Evolutionary conservation across 1,284 basidiomycete genomes (phyloP).

Genomic region (Rhodotorula sp.): DNA sequence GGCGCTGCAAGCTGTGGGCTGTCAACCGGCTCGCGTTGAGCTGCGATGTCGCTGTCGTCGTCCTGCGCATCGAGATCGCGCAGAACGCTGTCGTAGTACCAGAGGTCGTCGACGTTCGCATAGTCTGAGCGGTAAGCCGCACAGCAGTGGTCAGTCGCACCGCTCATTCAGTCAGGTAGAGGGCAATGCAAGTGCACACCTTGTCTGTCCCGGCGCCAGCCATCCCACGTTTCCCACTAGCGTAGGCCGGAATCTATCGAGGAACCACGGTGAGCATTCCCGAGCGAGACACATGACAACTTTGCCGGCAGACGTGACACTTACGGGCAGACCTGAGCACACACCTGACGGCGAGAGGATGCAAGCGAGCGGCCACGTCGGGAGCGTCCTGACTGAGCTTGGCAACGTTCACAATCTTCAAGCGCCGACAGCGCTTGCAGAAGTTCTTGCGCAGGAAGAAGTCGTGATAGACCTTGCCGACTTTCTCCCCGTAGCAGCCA

Average conservation of each 20-base stretch:
- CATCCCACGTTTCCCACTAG: too few species aligned
- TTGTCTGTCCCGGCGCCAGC: too few species aligned
- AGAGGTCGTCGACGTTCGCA: not conserved
- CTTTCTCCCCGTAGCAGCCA: not conserved
- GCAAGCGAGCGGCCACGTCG: not conserved
- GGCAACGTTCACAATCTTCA: not conserved
- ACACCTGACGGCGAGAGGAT: not conserved
- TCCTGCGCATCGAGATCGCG: not conserved
- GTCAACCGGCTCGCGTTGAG: not conserved
- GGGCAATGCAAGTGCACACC: too few species aligned
- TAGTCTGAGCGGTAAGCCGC: too few species aligned
- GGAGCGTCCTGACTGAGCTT: not conserved
- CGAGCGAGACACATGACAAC: too few species aligned
- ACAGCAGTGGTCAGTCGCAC: too few species aligned
- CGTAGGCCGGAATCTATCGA: too few species aligned
- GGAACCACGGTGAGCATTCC: too few species aligned
- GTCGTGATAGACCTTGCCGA: not conserved
- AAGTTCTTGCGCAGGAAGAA: not conserved
- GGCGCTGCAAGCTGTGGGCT: not conserved
- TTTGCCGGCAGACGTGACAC: too few species aligned
- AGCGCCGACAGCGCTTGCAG: constrained; percentile 1
- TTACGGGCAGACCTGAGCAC: not conserved
- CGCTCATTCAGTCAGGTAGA: too few species aligned
- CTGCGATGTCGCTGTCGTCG: not conserved
- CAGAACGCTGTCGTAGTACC: not conserved